Evolutionary conservation across 352 stramenopile genomes (phyloP), one percentile per base, ranked within the genome.

Genomic region (Globisporangium sylvaticum): DNA sequence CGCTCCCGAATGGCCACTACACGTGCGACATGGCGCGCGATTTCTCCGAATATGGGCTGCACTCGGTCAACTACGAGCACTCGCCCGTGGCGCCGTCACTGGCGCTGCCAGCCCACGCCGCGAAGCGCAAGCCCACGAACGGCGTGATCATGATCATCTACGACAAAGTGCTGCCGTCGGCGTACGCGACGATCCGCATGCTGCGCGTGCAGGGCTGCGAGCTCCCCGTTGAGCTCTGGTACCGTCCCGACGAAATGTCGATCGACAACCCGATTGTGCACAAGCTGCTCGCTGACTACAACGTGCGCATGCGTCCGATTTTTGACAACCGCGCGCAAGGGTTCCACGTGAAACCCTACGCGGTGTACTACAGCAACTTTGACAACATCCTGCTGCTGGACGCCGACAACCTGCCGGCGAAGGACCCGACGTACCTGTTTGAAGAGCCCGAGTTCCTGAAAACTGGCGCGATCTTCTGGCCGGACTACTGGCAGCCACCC

Each of bases 81-180:
- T 63, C 66, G 29, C 85, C 87, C 7, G 57, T 93, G 55, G 85
- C 87, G 29, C 85, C 83, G 25, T 87, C 87, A 39, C 72, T 95
- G n/a, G 81, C 83, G 34, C 65, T 89, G 46, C 73, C 81, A 9
- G 76, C 83, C 24, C 69, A 72, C 14, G 75, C 71, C 6, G 70
- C 67, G 46, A 84, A 83, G 57, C 75, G 76, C 5, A 77, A 85
- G 54, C 84, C 79, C 4, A 82, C 76, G 31, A 90, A 92, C 56
- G 87, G 85, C 18, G 80, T 95, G 46, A 65, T 93, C 44, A 94
- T 95, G 84, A 89, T 93, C 64, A 80, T 96, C 54, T 94, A 94
- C 74, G 84, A 94, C 59, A 86, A 88, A 55, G 83, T 94, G 31
- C 65, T 96, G 20, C 82, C 84, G 42, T 88, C 76, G 0, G 84